Evolutionary conservation across 2,329 filamentous ascomycete genomes (phyloP).

Genomic region (Colletotrichum paranaense): DNA sequence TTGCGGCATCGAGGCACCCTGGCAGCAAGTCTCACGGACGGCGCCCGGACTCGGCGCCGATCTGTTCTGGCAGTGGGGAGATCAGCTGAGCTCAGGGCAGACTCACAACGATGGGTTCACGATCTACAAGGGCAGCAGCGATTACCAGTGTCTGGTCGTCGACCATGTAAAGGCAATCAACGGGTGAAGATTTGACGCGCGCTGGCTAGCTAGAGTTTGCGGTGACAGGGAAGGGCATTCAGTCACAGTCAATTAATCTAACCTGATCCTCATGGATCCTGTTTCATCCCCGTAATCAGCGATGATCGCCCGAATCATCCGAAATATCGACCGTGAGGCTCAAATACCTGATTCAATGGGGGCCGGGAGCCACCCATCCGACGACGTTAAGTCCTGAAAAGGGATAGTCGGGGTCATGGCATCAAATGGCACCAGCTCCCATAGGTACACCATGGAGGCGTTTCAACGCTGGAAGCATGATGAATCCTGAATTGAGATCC

Average conservation of each 20-base stretch:
- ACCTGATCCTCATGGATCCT: background rate
- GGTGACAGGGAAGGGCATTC: background rate
- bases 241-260: background rate
- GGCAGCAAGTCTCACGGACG: constrained; percentile 39
- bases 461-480: background rate
- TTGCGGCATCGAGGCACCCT: constrained; percentile 60
- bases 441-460: background rate
- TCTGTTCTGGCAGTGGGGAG: constrained; percentile 47
- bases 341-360: background rate
- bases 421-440: background rate
- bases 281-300: background rate
- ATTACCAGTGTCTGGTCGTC: constrained; percentile 51
- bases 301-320: background rate
- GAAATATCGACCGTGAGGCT: background rate
- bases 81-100: constrained; percentile 47
- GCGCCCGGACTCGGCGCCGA: constrained; percentile 41
- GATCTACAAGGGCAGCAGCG: constrained; percentile 50
- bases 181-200: background rate
- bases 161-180: constrained; percentile 42
- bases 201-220: background rate
- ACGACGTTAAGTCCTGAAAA: background rate
- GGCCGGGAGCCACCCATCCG: background rate
- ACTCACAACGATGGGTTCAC: constrained; percentile 52
- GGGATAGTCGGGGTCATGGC: background rate
- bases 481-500: background rate